Conservation (phyloP, 495 filamentous ascomycete species). For the Hypoxylon fuscum region DNA sequence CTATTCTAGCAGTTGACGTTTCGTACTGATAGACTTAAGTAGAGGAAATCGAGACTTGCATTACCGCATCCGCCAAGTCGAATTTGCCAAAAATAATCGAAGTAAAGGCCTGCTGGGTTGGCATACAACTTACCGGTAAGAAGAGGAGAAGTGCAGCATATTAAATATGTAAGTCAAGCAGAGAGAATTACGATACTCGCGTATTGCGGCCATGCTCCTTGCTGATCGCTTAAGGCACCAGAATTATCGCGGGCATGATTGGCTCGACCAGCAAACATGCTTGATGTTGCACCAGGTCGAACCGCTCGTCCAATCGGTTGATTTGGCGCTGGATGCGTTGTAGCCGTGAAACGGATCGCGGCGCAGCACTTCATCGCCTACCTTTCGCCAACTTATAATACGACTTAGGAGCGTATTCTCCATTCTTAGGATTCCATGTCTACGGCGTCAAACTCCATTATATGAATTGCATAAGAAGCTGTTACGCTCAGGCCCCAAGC, state of each 20-base stretch:
- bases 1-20: background rate
- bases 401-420: background rate
- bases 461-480: too few species aligned
- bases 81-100: background rate
- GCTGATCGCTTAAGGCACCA: slow-evolving; percentile 30
- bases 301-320: slow-evolving; percentile 14
- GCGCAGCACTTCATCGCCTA: slow-evolving; percentile 21
- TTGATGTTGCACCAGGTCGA: background rate
- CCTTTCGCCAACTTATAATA: background rate
- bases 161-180: slow-evolving; percentile 1
- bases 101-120: background rate
- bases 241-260: slow-evolving; percentile 31
- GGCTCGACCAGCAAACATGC: background rate
- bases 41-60: background rate
- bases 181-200: background rate
- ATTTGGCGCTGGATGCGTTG: background rate
- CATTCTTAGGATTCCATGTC: too few species aligned
- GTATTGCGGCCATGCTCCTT: slow-evolving; percentile 2
- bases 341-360: slow-evolving; percentile 5
- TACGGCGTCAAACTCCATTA: too few species aligned
- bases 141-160: background rate
- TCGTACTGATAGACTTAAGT: background rate
- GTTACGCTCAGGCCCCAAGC: too few species aligned
- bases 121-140: background rate
- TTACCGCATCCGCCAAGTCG: background rate